These are phyloP conservation scores for Hibiscus tridactylites DNA, from an alignment of 345 rosid genomes.

Conservation along the genomic window DNA sequence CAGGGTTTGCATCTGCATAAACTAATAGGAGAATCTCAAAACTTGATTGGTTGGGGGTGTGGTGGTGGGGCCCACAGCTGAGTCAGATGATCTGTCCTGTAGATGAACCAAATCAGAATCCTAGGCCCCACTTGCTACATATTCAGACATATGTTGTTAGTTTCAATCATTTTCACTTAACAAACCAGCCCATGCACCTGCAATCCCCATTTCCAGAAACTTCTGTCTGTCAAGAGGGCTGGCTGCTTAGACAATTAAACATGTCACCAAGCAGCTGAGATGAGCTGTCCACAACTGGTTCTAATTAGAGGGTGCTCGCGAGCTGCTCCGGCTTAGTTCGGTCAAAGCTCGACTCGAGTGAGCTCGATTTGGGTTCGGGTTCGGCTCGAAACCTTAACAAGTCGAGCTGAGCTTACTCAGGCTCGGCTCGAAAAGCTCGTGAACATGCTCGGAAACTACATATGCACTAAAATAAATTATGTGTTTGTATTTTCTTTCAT, in stretches of 20 bases:
- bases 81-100: slow-evolving; percentile 8
- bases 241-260: neutral
- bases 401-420: no score
- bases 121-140: neutral
- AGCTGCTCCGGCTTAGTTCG: no score
- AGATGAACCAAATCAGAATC: neutral
- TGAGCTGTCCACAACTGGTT: neutral
- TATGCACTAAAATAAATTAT: no score
- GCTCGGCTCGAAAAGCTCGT: no score
- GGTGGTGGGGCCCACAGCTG: neutral
- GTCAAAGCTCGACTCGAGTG: no score
- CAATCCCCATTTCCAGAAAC: neutral
- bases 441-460: no score
- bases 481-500: no score
- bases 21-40: no score
- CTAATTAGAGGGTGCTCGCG: no score
- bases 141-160: neutral
- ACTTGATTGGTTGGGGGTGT: neutral
- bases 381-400: no score
- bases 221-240: neutral
- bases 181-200: neutral
- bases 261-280: neutral
- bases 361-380: no score
- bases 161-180: neutral
- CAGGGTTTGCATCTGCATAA: neutral